phyloP scores from a whole-genome alignment of 164 flowering plant genomes.

The Macadamia integrifolia region DNA sequence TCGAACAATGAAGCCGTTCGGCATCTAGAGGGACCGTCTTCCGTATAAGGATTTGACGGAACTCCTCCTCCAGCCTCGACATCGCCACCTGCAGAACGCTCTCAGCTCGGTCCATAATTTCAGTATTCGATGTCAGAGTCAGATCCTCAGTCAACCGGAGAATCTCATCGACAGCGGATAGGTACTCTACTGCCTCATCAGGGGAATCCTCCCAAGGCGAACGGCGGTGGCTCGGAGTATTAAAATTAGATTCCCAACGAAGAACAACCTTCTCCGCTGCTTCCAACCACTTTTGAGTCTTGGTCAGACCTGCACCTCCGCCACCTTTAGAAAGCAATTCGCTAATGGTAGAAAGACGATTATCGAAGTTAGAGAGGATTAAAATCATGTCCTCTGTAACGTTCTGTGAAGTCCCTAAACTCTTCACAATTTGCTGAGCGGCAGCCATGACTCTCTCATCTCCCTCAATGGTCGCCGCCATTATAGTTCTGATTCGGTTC shows the following conservation, averaged over 20 bases:
- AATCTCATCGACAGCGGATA: slow-evolving; percentile 29
- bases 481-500: not conserved
- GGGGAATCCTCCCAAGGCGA: slow-evolving; percentile 16
- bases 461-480: not conserved
- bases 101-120: slow-evolving; percentile 24
- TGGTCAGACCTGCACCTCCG: not conserved
- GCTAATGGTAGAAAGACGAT: slow-evolving; percentile 5
- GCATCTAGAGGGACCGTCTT: slow-evolving; percentile 28
- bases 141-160: slow-evolving; percentile 23
- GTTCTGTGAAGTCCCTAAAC: not conserved
- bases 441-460: slow-evolving; percentile 3
- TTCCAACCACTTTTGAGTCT: slow-evolving; percentile 9
- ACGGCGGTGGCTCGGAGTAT: slow-evolving; percentile 1
- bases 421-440: not conserved
- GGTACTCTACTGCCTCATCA: slow-evolving; percentile 23
- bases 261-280: slow-evolving; percentile 26
- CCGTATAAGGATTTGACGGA: slow-evolving; percentile 22
- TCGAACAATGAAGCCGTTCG: slow-evolving; percentile 45
- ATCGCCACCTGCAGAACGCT: slow-evolving; percentile 34
- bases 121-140: not conserved
- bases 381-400: slow-evolving; percentile 1
- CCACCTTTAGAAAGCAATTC: not conserved
- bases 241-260: slow-evolving; percentile 15
- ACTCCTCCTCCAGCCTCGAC: slow-evolving; percentile 41
- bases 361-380: slow-evolving; percentile 5